These are phyloP conservation scores for Leptographium flavum DNA, from an alignment of 2,329 filamentous ascomycete genomes.

Conservation along the genomic window DNA sequence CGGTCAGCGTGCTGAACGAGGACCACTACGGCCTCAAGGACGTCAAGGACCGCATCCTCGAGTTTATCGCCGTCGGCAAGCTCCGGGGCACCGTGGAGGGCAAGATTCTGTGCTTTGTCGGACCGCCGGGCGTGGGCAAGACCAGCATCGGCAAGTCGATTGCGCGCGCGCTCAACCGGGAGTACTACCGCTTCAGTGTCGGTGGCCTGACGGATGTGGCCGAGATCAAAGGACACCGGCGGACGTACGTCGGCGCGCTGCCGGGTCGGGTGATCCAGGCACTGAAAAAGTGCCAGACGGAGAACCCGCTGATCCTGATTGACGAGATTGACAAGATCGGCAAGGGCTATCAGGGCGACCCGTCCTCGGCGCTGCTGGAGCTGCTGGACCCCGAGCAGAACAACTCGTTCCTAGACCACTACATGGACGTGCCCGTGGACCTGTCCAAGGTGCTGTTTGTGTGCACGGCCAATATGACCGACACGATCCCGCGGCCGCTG, in stretches of 20 bases:
- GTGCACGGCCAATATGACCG: conserved; percentile 97
- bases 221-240: conserved; percentile 93
- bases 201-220: conserved; percentile 94
- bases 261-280: conserved; percentile 96
- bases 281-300: conserved; percentile 96
- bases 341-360: conserved; percentile 89
- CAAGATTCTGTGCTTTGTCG: conserved; percentile 96
- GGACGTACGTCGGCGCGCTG: conserved; percentile 90
- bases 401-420: conserved; percentile 92
- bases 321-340: conserved; percentile 99
- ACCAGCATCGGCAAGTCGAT: conserved; percentile 99
- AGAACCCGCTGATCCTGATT: conserved; percentile 91
- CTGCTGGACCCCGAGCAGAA: conserved; percentile 95
- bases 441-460: conserved; percentile 96
- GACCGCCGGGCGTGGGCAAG: conserved; percentile 93
- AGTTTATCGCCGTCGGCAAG: conserved; percentile 97
- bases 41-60: conserved; percentile 93
- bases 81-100: conserved; percentile 92
- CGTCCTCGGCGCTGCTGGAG: conserved; percentile 84
- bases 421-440: conserved; percentile 96
- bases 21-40: conserved; percentile 96
- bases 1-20: conserved; percentile 80
- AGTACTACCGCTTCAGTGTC: conserved; percentile 98
- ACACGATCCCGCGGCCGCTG: conserved; percentile 87
- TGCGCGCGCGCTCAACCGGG: conserved; percentile 79